These are phyloP conservation scores for Monosporascus sp. DNA, from an alignment of 2,329 filamentous ascomycete species.

Conservation along the genomic window DNA sequence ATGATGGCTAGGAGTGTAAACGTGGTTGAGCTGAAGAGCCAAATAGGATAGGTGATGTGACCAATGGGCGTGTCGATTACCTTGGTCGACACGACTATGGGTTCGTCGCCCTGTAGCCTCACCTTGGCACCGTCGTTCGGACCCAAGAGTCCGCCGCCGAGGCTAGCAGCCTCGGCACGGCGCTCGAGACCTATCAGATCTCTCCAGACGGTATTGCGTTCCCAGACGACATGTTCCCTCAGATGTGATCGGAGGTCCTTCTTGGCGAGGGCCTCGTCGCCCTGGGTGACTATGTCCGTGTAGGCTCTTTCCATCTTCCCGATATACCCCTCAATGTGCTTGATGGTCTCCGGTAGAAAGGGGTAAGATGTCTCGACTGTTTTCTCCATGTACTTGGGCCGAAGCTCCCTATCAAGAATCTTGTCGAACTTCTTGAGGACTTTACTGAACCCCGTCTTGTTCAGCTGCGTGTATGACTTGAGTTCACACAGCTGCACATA, in stretches of 20 bases:
- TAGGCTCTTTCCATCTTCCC: conserved; percentile 72
- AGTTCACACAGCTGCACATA: conserved; percentile 94
- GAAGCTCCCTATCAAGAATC: conserved; percentile 77
- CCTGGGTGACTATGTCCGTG: conserved; percentile 73
- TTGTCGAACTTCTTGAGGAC: conserved; percentile 99
- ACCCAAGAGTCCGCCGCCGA: conserved; percentile 81
- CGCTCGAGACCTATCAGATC: conserved; percentile 98
- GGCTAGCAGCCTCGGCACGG: conserved; percentile 86
- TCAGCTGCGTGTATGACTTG: conserved; percentile 92
- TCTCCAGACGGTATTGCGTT: conserved; percentile 96
- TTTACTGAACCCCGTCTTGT: conserved; percentile 94
- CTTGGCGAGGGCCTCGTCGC: conserved; percentile 70
- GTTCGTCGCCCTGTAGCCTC: conserved; percentile 80
- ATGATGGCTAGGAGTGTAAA: conserved; percentile 68
- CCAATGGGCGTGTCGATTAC: conserved; percentile 77
- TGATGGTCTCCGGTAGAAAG: conserved; percentile 70
- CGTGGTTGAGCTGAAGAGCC: conserved; percentile 80
- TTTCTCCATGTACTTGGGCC: conserved; percentile 67
- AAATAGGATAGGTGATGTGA: conserved; percentile 67
- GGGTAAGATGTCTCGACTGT: conserved; percentile 75
- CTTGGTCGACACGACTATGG: conserved; percentile 55
- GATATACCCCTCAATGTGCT: conserved; percentile 66
- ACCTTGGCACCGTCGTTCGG: conserved; percentile 62
- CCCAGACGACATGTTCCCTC: conserved; percentile 96
- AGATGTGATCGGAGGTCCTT: conserved; percentile 86